phyloP scores from a whole-genome alignment of 768 basidiomycete genomes.

The Phylloporus arenicola region DNA sequence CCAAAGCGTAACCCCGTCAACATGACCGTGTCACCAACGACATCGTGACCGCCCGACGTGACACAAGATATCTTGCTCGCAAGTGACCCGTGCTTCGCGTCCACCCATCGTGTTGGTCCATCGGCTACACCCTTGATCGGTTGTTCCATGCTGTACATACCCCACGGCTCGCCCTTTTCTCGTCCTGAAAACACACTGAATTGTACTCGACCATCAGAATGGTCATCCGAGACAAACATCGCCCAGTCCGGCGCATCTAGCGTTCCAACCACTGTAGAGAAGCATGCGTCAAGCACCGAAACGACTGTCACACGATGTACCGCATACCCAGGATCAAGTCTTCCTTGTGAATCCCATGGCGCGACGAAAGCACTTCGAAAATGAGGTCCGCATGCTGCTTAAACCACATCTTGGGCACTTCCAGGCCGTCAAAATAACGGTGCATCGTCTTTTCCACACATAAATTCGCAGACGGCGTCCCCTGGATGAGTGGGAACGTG shows the following conservation, averaged over 20 bases:
- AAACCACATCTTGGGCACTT: slow-evolving; percentile 70
- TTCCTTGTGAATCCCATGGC: slow-evolving; percentile 50
- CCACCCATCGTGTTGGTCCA: slow-evolving; percentile 48
- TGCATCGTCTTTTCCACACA: slow-evolving; percentile 68
- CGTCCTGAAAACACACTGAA: slow-evolving; percentile 62
- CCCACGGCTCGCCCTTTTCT: slow-evolving; percentile 61
- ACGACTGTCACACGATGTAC: not conserved
- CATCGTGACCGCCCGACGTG: slow-evolving; percentile 24
- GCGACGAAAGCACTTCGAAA: slow-evolving; percentile 44
- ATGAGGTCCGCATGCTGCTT: slow-evolving; percentile 61
- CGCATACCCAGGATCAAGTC: slow-evolving; percentile 47
- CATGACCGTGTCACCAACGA: slow-evolving; percentile 47
- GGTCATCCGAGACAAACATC: slow-evolving; percentile 67
- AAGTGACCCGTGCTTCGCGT: slow-evolving; percentile 31
- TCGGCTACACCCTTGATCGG: slow-evolving; percentile 35
- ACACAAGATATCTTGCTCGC: slow-evolving; percentile 50
- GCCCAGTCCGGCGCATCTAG: slow-evolving; percentile 69
- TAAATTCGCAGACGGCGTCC: slow-evolving; percentile 62
- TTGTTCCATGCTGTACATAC: slow-evolving; percentile 59
- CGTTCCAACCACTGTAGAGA: slow-evolving; percentile 54
- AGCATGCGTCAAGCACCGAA: not conserved
- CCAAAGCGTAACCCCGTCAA: slow-evolving; percentile 63
- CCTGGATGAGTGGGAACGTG: slow-evolving; percentile 54
- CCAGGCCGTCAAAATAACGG: slow-evolving; percentile 56
- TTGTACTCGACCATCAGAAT: slow-evolving; percentile 58